Evolutionary conservation across 2,329 filamentous ascomycete species (phyloP).

Genomic region (Phaeosphaeria sp.): DNA sequence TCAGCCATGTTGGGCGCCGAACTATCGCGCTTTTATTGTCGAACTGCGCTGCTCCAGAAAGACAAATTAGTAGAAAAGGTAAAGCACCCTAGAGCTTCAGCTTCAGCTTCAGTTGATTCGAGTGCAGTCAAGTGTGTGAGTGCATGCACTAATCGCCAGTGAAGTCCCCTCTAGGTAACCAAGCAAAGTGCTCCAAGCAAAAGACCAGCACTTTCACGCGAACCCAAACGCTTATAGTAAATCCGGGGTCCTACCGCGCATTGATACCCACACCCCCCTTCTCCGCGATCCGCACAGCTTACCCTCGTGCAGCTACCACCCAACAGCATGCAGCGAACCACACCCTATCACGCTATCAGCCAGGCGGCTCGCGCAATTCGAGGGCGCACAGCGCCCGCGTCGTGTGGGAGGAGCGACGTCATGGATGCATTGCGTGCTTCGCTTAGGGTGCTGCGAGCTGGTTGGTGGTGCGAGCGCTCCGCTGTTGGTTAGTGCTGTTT

Average conservation of each 20-base stretch:
- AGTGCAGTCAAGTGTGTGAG: not conserved
- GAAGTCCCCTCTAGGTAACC: no score
- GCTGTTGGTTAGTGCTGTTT: no score
- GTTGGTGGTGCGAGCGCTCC: no score
- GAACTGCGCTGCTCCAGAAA: not conserved
- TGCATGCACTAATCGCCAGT: no score
- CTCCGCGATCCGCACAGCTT: no score
- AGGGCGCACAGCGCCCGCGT: not conserved
- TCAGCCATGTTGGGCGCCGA: slow-evolving; percentile 9
- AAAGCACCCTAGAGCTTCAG: no score
- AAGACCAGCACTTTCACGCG: not conserved
- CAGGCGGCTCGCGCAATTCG: slow-evolving; percentile 17
- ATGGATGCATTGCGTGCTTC: not conserved
- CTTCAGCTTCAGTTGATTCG: no score
- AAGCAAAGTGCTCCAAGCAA: no score
- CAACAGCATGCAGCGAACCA: not conserved
- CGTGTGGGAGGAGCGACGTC: not conserved
- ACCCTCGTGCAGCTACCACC: not conserved
- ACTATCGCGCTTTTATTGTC: not conserved
- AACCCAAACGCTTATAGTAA: not conserved
- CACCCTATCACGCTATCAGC: slow-evolving; percentile 16
- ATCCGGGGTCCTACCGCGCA: not conserved
- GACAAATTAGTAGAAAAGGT: not conserved
- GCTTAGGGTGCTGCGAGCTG: not conserved
- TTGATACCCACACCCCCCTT: not conserved